Base-by-base conservation (phyloP, 148 eudicot genomes). In the Chenopodium album region DNA sequence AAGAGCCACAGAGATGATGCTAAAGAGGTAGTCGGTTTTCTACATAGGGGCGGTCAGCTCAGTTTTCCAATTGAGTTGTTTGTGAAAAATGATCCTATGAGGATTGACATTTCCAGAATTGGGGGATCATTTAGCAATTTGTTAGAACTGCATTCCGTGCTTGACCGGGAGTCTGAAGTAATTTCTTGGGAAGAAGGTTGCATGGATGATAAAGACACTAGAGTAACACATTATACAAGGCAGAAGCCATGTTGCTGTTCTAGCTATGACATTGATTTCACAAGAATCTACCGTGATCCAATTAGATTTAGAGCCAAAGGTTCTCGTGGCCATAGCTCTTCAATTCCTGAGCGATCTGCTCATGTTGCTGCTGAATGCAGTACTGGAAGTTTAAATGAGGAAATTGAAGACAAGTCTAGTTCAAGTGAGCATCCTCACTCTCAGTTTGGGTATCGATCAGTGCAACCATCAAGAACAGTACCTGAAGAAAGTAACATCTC, bases 151-250 rank as follows among this genome's bases (percentile, higher is more conserved):
- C 86, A 93, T 79, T 90, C 90, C 67, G 81, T 88, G 75, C 78
- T 66, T 83, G 85, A 71, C 67, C 87, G 88, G 82, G 92, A 87
- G 80, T 88, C 83, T 63, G 96, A 95, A 86, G 87, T 91, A 34
- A 87, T 95, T 85, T 86, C 91, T 60, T 95, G 98, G 98, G 93
- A 95, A 79, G 98, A 95, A 91, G 98, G 98, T 46, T 95, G 97
- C 82, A 89, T 89, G 90, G 97, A 95, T 82, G 90, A 89, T 77
- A 91, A 86, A 85, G 94, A 90, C 86, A 81, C 86, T 41, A 87
- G 86, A 87, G 93, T 87, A 71, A 91, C 98, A 72, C 98, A 95
- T 86, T 78, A 67, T 76, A 84, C 92, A 50, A 87, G 87, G 80
- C 88, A 81, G 85, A 92, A 93, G 84, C 98, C 98, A 54, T 93